Base-by-base conservation (phyloP, 2,329 filamentous ascomycete genomes). In the Fusarium sp. region DNA sequence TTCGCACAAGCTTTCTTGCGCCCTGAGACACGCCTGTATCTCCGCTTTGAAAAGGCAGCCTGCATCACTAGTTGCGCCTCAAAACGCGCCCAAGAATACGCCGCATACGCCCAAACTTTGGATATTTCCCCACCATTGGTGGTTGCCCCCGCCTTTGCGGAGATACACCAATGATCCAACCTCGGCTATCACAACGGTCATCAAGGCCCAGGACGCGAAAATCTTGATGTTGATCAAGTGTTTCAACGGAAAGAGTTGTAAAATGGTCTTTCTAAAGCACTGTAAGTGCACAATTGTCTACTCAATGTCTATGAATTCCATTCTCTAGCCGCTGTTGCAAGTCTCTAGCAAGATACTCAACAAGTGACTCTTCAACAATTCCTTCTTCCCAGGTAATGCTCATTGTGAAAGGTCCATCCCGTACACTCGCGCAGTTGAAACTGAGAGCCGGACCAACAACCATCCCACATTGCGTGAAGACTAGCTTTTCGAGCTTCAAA, bases 381-480 rank as follows among this genome's bases (percentile, higher is more conserved):
- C 57, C 68, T 0, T 23, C 10, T 13, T 70, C 43, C 67, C 67
- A 71, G 2, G 67, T 63, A 1, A 71, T 41, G 4, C 57, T 36
- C 2, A 71, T 44, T 0, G 55, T 47, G 2, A 71, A 27, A 2
- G 47, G 16, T 0, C 64, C 67, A n/a, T 55, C 60, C 7, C 37
- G 36, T 1, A 39, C 18, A 3, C 68, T 71, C 2, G 46, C 67
- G 10, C 57, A 67, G n/a, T 65, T 70, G 30, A 71, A 68, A 0
- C 37, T 46, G 2, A 70, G 11, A 3, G 65, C 68, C 1, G 60
- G 68, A 2, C 67, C 67, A 18, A 46, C 50, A 6, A 53, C 47
- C 18, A 68, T 51, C 0, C 62, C 60, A 3, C 60, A 68, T 2
- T 68, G 67, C 0, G 67, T 60, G 15, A 71, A 71, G 3, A 61